Evolutionary conservation across 139 green algal species (phyloP).

Genomic region (Astrephomene gubernaculifera): DNA sequence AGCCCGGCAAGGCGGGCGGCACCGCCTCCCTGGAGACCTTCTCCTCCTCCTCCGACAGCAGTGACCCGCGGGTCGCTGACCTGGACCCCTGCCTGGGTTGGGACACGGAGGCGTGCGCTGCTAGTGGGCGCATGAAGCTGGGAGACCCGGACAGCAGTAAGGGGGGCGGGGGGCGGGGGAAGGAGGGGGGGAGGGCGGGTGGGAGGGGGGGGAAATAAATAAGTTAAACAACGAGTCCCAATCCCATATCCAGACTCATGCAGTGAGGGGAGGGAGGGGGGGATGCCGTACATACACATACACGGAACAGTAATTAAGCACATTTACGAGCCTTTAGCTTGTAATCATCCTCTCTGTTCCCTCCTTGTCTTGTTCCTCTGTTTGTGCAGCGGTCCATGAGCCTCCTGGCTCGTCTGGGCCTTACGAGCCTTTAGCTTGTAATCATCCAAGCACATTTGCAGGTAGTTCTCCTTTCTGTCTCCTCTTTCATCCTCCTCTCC

Average conservation of each 20-base stretch:
- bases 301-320: too few relatives aligned
- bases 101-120: conserved; percentile 29
- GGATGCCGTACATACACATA: too few relatives aligned
- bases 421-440: not conserved
- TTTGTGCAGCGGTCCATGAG: too few relatives aligned
- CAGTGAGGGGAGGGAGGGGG: not conserved
- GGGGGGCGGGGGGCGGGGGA: not conserved
- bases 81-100: conserved; percentile 38
- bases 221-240: not conserved
- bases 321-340: not conserved
- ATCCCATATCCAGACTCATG: not conserved
- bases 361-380: too few relatives aligned
- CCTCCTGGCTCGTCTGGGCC: not conserved
- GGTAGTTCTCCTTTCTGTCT: not conserved
- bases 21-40: too few relatives aligned
- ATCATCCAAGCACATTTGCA: too few relatives aligned
- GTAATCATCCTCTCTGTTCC: not conserved
- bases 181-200: not conserved
- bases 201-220: not conserved
- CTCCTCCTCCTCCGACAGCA: too few relatives aligned
- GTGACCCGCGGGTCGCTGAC: not conserved
- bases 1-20: too few relatives aligned
- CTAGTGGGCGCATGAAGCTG: conserved; percentile 17
- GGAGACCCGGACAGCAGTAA: not conserved
- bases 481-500: too few relatives aligned